Conservation (phyloP, 176 grass and related monocot species). For the Panicum miliaceum region DNA sequence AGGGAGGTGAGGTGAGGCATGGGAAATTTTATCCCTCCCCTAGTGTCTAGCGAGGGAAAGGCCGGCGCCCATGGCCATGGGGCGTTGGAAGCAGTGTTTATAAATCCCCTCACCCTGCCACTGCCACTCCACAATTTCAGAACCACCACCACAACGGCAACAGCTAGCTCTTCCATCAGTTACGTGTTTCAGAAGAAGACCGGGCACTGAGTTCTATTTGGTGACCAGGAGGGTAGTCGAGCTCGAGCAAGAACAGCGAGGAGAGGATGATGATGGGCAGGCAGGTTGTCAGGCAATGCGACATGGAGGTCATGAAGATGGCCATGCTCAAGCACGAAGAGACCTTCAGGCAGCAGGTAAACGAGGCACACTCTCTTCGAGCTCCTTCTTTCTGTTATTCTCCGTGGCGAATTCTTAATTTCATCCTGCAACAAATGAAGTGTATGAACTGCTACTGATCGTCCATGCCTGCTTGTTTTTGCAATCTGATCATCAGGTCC, state of each 20-base stretch:
- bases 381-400: neutral
- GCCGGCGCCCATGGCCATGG: neutral
- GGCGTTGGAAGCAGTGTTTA: slow-evolving; percentile 42
- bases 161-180: neutral
- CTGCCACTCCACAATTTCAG: slow-evolving; percentile 33
- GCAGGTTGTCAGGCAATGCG: slow-evolving; percentile 62
- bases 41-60: slow-evolving; percentile 46
- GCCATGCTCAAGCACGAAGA: slow-evolving; percentile 90
- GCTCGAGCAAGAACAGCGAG: neutral
- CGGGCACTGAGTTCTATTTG: neutral
- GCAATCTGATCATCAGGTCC: slow-evolving; percentile 39
- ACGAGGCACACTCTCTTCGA: neutral
- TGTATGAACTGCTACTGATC: slow-evolving; percentile 4
- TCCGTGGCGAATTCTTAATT: neutral
- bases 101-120: slow-evolving; percentile 40
- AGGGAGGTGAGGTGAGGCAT: slow-evolving; percentile 42
- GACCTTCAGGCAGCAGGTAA: slow-evolving; percentile 78
- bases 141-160: neutral
- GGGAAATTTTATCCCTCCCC: slow-evolving; percentile 27
- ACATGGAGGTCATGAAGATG: slow-evolving; percentile 88
- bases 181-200: neutral
- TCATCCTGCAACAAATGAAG: neutral
- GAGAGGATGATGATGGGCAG: slow-evolving; percentile 58
- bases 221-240: neutral
- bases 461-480: neutral